Base-by-base conservation (phyloP, 2,329 filamentous ascomycete genomes). In the Hyphodiscus sp. region DNA sequence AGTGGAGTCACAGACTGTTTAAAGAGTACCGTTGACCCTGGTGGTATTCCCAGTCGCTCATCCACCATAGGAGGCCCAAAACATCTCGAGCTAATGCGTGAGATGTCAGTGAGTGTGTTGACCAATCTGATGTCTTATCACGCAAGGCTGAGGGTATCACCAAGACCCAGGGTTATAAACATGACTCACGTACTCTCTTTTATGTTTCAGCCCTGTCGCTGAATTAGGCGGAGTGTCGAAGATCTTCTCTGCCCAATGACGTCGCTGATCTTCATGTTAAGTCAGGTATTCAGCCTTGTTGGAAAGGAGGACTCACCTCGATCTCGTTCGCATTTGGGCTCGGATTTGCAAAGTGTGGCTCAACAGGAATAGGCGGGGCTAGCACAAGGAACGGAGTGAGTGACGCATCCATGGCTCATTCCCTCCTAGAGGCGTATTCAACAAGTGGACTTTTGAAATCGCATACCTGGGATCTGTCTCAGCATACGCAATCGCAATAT, bases 181-280 rank as follows among this genome's bases (percentile, higher is more conserved):
- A 47, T 54, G 52, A 63, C 69, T 67, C 56, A 73, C 72, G 56
- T 57, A 73, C 72, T 57, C 55, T 63, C 62, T 62, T 47, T 63
- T 65, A 54, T 75, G 70, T 59, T 73, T 75, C 49, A 83, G 67
- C 5, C 72, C 70, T 4, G 78, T 82, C 11, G 74, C 75, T 0
- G 79, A 73, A 41, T 81, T 68, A 29, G 61, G 63, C 0, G 77
- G 76, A 19, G 76, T 70, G 0, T 77, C 77, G 58, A 85, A 84
- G 20, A 85, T 81, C 42, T 78, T 74, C 59, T 82, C 76, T 6
- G 81, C 79, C 82, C 82, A 85, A 62, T 85, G 81, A 4, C 72
- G 68, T 48, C 69, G 70, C 78, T 82, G 45, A 19, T 19, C 13
- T 19, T 11, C 19, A 29, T 48, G 18, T 33, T 23, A 48, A 10